Base-by-base conservation (phyloP, 2,329 filamentous ascomycete genomes). In the Phaeomoniella chlamydospora region DNA sequence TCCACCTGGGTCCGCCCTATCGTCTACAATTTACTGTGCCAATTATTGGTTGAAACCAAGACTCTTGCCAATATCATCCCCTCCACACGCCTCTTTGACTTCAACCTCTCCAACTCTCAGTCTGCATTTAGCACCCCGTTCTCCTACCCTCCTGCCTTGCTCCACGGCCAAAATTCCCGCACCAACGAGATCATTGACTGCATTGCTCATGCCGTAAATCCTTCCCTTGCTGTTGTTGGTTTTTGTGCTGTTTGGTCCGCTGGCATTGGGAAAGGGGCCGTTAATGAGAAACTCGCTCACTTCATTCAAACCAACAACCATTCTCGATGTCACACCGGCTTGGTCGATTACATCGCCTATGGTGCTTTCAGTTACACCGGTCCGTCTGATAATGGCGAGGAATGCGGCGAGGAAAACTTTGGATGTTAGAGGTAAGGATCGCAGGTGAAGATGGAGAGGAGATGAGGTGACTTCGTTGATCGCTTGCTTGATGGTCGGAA, bases 401-500 rank as follows among this genome's bases (percentile, higher is more conserved):
- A 98, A 64, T 4, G 86, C 85, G 2, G 84, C 78, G 36, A 98
- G 74, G 46, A 96, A 77, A 22, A 96, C 65, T 52, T 94, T 94
- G 10, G 80, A 77, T 16, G 78, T 72, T 30, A 94, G 68, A 0
- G 90, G 84, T 15, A 96, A 70, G 13, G 77, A 72, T 34, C 85
- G 80, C 22, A 98, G 70, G 51, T 86, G 86, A 53, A 90, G 84
- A 53, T 94, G 88, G 39, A 94, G 65, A 2, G 90, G 90, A 38
- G 84, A 94, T 3, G 82, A 86, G 1, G 88, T 96, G 4, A 88
- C 87, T 61, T 98, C 90, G 49, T 82, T 83, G 56, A 98, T 96
- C 22, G 90, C 90, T 51, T 83, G 77, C 57, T 93, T 93, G 55
- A 96, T 81, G 3, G 85, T 94, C 36, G 81, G 77, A 50, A 96